Conservation (phyloP, 371 early-diverging fungal genomes). For the Catenaria anguillulae region DNA sequence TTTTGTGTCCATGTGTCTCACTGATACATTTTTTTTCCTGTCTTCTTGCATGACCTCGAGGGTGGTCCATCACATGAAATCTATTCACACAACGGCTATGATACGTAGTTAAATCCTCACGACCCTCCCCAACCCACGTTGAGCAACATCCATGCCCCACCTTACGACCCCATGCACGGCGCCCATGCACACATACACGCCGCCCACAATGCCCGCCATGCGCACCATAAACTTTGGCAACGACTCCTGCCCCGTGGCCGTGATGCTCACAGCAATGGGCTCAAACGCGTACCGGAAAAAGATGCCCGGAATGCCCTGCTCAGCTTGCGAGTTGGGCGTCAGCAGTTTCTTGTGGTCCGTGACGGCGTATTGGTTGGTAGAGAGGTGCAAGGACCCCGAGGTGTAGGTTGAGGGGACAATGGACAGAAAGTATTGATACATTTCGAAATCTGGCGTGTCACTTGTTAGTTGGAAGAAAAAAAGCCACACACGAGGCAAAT, state of each 20-base stretch:
- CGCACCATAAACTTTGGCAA: constrained; percentile 61
- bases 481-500: not conserved
- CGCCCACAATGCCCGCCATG: constrained; percentile 79
- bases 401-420: not conserved
- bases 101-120: too few relatives aligned
- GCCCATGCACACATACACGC: constrained; percentile 49
- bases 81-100: too few relatives aligned
- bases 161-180: constrained; percentile 20
- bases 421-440: constrained; percentile 51
- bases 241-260: constrained; percentile 35
- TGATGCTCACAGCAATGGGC: constrained; percentile 63
- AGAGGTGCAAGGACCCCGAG: constrained; percentile 14
- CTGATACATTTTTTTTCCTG: too few relatives aligned
- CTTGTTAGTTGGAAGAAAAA: not conserved
- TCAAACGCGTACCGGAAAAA: constrained; percentile 86
- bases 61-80: too few relatives aligned
- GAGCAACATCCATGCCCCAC: too few relatives aligned
- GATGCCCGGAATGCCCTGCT: constrained; percentile 39
- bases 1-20: too few relatives aligned
- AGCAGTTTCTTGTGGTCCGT: constrained; percentile 45
- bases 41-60: too few relatives aligned
- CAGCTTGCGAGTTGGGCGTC: constrained; percentile 18
- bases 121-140: too few relatives aligned
- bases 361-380: constrained; percentile 86
- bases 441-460: constrained; percentile 36